Conservation (phyloP, 1,284 basidiomycete species). For the Erythrobasidium hasegawianum region DNA sequence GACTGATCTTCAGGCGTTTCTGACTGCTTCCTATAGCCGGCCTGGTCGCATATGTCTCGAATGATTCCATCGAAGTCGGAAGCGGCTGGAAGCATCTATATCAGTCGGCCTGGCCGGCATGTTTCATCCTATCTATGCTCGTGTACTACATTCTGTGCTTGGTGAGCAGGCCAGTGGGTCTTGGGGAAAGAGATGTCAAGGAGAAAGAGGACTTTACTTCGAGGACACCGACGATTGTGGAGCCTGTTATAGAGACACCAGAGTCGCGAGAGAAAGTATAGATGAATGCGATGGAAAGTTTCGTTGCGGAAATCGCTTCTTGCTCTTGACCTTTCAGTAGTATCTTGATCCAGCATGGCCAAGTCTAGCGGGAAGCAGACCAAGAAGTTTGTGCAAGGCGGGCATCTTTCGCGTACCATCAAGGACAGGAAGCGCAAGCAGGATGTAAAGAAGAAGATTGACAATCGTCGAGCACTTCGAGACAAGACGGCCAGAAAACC, state of each 20-base stretch:
- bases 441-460: conserved; percentile 66
- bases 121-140: background rate
- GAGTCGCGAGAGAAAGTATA: too few species aligned
- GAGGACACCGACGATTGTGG: background rate
- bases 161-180: background rate
- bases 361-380: conserved; percentile 68
- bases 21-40: conserved; percentile 6
- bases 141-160: conserved; percentile 7
- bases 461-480: conserved; percentile 45
- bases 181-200: background rate
- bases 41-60: conserved; percentile 1
- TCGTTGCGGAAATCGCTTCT: too few species aligned
- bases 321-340: too few species aligned
- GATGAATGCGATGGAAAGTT: too few species aligned
- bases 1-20: background rate
- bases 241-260: background rate
- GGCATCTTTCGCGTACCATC: conserved; percentile 79
- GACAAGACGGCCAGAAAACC: conserved; percentile 8
- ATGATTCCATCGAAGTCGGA: background rate
- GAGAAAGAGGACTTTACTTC: background rate
- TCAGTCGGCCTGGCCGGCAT: conserved; percentile 4
- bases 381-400: conserved; percentile 79
- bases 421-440: conserved; percentile 70
- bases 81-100: conserved; percentile 16
- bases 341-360: conserved; percentile 53